Evolutionary conservation across 352 stramenopile genomes (phyloP).

Genomic region (Phytophthora chlamydospora): DNA sequence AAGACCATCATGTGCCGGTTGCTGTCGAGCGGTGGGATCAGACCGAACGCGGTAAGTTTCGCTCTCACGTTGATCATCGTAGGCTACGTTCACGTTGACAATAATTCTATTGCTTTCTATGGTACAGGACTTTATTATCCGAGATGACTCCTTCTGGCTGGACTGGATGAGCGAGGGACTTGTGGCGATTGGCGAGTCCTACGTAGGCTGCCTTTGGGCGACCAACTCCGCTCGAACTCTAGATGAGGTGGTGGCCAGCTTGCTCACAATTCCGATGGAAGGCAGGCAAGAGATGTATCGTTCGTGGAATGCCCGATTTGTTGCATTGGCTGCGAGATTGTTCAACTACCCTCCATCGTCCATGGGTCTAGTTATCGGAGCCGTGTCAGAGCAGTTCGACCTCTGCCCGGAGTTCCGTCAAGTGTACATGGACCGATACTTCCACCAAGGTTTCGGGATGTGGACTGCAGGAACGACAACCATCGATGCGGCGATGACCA

Average conservation of each 20-base stretch:
- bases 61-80: neutral
- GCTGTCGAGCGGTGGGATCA: conserved; percentile 64
- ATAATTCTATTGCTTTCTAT: conserved; percentile 5
- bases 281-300: conserved; percentile 87
- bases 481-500: conserved; percentile 68
- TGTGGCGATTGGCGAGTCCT: conserved; percentile 84
- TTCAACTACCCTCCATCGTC: conserved; percentile 84
- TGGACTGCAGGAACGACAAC: conserved; percentile 55
- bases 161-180: conserved; percentile 90
- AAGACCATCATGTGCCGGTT: conserved; percentile 80
- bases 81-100: neutral
- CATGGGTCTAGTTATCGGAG: conserved; percentile 66
- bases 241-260: conserved; percentile 72
- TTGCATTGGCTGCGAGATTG: conserved; percentile 70
- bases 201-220: conserved; percentile 77
- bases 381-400: conserved; percentile 79
- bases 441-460: conserved; percentile 79
- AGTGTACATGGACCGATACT: conserved; percentile 79
- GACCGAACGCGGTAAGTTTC: conserved; percentile 51
- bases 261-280: conserved; percentile 86
- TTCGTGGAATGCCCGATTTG: conserved; percentile 80
- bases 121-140: conserved; percentile 76
- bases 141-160: conserved; percentile 82
- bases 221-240: conserved; percentile 58
- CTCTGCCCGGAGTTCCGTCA: conserved; percentile 69